phyloP scores from a whole-genome alignment of 2,329 filamentous ascomycete genomes.

The Pyrenochaeta sp. region DNA sequence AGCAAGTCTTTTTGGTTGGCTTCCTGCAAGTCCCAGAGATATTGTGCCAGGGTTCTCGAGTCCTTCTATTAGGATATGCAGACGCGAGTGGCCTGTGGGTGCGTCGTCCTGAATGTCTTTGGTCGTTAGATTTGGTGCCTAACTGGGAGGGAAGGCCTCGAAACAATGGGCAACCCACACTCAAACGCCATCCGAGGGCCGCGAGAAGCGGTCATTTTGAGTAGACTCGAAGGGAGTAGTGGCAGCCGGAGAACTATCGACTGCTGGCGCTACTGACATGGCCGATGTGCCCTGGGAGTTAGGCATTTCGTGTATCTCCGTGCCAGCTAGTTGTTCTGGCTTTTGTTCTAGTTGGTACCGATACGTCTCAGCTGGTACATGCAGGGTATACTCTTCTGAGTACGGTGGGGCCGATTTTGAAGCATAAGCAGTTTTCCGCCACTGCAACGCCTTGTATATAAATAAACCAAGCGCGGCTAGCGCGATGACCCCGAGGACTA shows the following conservation, averaged over 20 bases:
- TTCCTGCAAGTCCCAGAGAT: no score
- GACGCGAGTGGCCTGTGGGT: no score
- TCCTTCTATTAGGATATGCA: no score
- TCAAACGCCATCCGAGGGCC: no score
- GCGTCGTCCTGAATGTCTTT: no score
- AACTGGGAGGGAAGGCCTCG: no score
- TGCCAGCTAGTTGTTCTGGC: conserved; percentile 4
- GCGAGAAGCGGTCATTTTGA: not conserved
- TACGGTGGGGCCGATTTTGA: not conserved
- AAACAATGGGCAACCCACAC: no score
- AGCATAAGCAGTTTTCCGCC: conserved; percentile 6
- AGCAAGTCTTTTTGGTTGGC: no score
- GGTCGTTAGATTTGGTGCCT: no score
- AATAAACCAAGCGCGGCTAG: conserved; percentile 11
- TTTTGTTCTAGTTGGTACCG: conserved; percentile 1
- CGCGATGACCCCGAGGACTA: conserved; percentile 5
- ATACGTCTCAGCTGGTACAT: not conserved
- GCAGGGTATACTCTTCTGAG: not conserved
- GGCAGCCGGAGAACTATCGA: not conserved
- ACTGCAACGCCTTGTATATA: conserved; percentile 12
- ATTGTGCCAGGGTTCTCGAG: no score
- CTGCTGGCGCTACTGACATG: not conserved
- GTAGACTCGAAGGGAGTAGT: not conserved
- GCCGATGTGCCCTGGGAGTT: not conserved
- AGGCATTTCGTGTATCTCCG: conserved; percentile 9